These are phyloP conservation scores for Boletus pseudopeckii DNA, from an alignment of 768 basidiomycete species.

Conservation along the genomic window DNA sequence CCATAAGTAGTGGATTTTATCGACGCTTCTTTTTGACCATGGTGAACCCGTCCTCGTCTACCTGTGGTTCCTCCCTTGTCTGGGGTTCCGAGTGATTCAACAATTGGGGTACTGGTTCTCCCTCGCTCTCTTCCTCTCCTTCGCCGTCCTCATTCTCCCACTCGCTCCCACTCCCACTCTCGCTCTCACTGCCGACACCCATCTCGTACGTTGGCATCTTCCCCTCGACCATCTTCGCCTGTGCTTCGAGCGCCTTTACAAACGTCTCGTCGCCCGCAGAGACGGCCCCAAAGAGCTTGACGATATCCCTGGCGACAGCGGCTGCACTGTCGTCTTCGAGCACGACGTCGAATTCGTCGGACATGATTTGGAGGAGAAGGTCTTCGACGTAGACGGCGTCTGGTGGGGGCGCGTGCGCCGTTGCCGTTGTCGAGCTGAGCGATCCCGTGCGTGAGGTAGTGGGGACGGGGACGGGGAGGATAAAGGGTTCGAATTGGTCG, in stretches of 20 bases:
- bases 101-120: slow-evolving; percentile 53
- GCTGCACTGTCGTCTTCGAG: slow-evolving; percentile 86
- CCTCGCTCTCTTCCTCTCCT: slow-evolving; percentile 39
- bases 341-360: slow-evolving; percentile 80
- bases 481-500: slow-evolving; percentile 67
- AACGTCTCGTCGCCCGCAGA: slow-evolving; percentile 42
- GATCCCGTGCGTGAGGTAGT: not conserved
- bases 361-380: slow-evolving; percentile 76
- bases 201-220: slow-evolving; percentile 52
- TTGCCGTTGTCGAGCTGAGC: not conserved
- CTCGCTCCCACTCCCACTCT: slow-evolving; percentile 43
- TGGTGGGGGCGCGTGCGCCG: slow-evolving; percentile 21
- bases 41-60: slow-evolving; percentile 94
- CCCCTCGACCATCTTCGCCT: slow-evolving; percentile 55
- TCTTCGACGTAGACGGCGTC: slow-evolving; percentile 82
- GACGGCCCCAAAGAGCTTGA: slow-evolving; percentile 62
- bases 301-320: slow-evolving; percentile 67
- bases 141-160: slow-evolving; percentile 37
- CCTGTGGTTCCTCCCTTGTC: slow-evolving; percentile 54
- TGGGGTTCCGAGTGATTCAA: slow-evolving; percentile 37
- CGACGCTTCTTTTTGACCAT: slow-evolving; percentile 58
- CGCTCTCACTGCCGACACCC: slow-evolving; percentile 31
- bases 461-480: slow-evolving; percentile 17
- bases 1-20: slow-evolving; percentile 20
- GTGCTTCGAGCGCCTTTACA: slow-evolving; percentile 59